Base-by-base conservation (phyloP, 805 yeast species). In the Hanseniaspora occidentalis region DNA sequence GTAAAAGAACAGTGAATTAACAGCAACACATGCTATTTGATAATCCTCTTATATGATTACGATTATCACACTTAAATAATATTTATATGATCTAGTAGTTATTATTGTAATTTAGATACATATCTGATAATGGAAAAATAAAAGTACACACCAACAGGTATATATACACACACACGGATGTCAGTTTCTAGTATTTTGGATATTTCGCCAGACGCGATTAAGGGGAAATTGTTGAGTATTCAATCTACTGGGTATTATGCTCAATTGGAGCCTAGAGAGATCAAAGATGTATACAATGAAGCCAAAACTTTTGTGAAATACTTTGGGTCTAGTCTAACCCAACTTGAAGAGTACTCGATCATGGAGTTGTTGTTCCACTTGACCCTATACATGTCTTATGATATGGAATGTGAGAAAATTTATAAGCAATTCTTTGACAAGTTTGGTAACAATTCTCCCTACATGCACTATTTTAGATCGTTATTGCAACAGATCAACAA, bases 341-440 rank as follows among this genome's bases (percentile, higher is more conserved):
- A 64, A 8, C 50, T 57, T 2, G 67, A 74, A n/a, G 58, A 70
- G 39, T 77, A 70, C 54, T 66, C 71, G 6, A 57, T 88, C 23
- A 64, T 77, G 47, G 94, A 84, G 55, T 69, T 84, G 50, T 77
- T 81, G 39, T 84, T 84, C 57, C 75, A 73, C 51, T 64, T 86
- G 14, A 62, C 78, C 4, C 57, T 88, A 27, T 57, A 70, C 41
- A 63, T 80, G n/a, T 66, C 73, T 38, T 70, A 75, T 43, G 95
- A 84, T 52, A 60, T 66, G 2, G 85, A 77, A 46, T 95, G 96
- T 9, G 73, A 79, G 48, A 59, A 71, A 9, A 62, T 75, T 45
- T 67, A 84, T 43, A 82, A 79, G 43, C 63, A 75, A 36, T 54
- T 88, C 13, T 56, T 71, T 26, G 96, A 88, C 52, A 73, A 73